Conservation (phyloP, 805 yeast genomes). For the Ogataea wickerhamii region DNA sequence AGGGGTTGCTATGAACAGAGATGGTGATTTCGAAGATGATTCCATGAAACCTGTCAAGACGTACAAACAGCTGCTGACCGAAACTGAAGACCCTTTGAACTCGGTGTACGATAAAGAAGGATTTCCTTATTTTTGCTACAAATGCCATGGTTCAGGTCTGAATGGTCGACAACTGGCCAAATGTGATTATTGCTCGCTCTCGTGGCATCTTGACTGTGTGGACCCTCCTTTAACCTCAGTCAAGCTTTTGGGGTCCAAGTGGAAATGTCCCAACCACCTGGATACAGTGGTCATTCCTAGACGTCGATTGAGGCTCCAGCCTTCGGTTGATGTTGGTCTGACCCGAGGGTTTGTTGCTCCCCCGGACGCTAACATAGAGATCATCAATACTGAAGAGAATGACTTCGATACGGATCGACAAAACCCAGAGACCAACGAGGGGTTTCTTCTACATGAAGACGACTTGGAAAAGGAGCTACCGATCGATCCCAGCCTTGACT, state of each 20-base stretch:
- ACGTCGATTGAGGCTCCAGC: slow-evolving; percentile 50
- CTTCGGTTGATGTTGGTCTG: slow-evolving; percentile 51
- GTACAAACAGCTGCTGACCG: slow-evolving; percentile 40
- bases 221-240: slow-evolving; percentile 69
- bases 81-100: slow-evolving; percentile 53
- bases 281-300: slow-evolving; percentile 45
- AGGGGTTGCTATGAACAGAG: slow-evolving; percentile 61
- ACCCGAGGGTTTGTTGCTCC: slow-evolving; percentile 42
- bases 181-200: slow-evolving; percentile 79
- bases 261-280: slow-evolving; percentile 91
- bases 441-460: slow-evolving; percentile 16
- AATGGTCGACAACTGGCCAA: slow-evolving; percentile 53
- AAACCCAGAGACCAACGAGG: slow-evolving; percentile 16
- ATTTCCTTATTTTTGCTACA: slow-evolving; percentile 65
- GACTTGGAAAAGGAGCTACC: slow-evolving; percentile 27
- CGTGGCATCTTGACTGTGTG: slow-evolving; percentile 89
- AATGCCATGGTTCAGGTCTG: slow-evolving; percentile 71
- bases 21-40: slow-evolving; percentile 71
- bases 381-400: slow-evolving; percentile 42
- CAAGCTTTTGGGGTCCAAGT: slow-evolving; percentile 70
- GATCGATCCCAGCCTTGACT: slow-evolving; percentile 36
- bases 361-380: slow-evolving; percentile 52
- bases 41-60: slow-evolving; percentile 49
- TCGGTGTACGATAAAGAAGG: slow-evolving; percentile 64
- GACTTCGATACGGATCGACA: background rate